A percentile compares a stretch with the other conserved stretches of the same genome.
Conservation (phyloP, 169 alveolate genomes). For the Neospora caninum region DNA sequence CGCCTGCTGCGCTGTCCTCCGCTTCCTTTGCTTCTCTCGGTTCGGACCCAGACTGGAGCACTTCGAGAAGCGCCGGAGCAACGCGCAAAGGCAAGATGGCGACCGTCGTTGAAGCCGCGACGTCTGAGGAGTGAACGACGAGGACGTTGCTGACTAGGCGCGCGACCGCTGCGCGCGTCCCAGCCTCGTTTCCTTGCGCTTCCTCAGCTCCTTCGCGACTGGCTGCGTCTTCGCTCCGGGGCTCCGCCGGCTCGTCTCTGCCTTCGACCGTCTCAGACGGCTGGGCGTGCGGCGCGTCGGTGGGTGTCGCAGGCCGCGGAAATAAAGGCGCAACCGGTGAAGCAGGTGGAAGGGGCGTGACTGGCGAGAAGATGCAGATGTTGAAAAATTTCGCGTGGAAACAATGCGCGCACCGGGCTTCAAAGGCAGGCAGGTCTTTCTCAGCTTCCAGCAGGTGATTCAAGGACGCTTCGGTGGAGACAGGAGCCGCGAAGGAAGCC, state of each 20-base stretch:
- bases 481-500: not conserved
- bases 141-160: not conserved
- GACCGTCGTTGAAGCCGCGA: not conserved
- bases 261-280: not conserved
- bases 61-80: not conserved
- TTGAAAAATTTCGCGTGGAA: constrained; percentile 6
- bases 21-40: no score
- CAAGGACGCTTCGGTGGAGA: not conserved
- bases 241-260: not conserved
- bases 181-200: not conserved
- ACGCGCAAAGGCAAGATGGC: constrained; percentile 20
- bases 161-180: not conserved
- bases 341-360: not conserved
- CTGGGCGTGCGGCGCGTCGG: not conserved
- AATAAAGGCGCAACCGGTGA: not conserved
- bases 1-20: no score
- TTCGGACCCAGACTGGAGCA: no score
- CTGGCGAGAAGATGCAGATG: constrained; percentile 19
- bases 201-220: not conserved
- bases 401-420: not conserved
- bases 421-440: not conserved
- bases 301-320: not conserved
- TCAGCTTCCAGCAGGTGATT: not conserved
- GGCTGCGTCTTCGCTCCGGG: not conserved
- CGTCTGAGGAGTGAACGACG: constrained; percentile 24